Evolutionary conservation across 148 eudicot species (phyloP).

Genomic region (Camellia lanceoleosa): DNA sequence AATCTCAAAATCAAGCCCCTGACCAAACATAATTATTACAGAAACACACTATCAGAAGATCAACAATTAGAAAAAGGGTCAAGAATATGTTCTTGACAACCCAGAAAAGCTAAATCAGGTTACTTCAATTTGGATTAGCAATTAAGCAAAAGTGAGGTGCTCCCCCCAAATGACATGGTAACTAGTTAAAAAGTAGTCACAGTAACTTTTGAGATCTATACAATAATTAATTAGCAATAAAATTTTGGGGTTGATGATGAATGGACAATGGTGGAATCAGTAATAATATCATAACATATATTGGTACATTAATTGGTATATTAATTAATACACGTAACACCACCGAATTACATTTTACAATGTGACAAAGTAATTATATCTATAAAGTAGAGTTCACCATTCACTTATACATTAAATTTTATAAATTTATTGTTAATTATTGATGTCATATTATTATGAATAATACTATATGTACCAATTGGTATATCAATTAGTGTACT

Average conservation of each 20-base stretch:
- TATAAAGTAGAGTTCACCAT: too few species aligned
- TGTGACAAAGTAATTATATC: too few species aligned
- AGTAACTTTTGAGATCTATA: not conserved
- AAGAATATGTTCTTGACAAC: not conserved
- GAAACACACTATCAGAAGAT: not conserved
- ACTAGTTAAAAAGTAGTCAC: not conserved
- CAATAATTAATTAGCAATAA: not conserved
- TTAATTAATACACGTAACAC: too few species aligned
- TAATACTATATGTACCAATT: too few species aligned
- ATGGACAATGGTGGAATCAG: too few species aligned
- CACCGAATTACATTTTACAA: too few species aligned
- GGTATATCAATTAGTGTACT: too few species aligned
- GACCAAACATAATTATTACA: constrained; percentile 11
- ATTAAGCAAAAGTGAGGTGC: not conserved
- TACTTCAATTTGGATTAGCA: not conserved
- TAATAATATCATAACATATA: too few species aligned
- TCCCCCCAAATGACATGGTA: not conserved
- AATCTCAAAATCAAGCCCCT: constrained; percentile 96
- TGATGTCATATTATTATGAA: too few species aligned
- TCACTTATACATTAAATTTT: too few species aligned
- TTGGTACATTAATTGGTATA: too few species aligned
- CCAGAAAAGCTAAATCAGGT: not conserved
- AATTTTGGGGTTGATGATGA: not conserved
- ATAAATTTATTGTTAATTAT: too few species aligned
- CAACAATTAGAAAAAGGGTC: not conserved